phyloP scores from a whole-genome alignment of 371 early-diverging fungal genomes.

The Lichtheimia corymbifera region DNA sequence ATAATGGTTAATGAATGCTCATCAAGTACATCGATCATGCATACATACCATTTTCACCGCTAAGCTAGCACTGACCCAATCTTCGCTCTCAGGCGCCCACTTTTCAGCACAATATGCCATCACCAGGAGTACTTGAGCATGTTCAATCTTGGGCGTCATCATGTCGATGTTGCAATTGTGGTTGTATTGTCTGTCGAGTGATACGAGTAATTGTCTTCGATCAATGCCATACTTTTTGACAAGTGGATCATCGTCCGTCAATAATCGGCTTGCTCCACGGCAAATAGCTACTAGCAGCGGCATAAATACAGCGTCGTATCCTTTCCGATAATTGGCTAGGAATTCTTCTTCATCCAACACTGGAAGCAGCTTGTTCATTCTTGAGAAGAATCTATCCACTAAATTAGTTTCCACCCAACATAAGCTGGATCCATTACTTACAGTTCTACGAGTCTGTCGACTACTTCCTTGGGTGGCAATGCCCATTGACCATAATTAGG shows the following conservation, averaged over 20 bases:
- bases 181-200: background rate
- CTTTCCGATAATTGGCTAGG: conserved; percentile 20
- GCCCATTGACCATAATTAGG: conserved; percentile 20
- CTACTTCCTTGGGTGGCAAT: conserved; percentile 32
- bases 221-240: conserved; percentile 25
- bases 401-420: background rate
- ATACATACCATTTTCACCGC: conserved; percentile 41
- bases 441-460: conserved; percentile 27
- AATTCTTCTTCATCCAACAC: conserved; percentile 42
- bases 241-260: conserved; percentile 23
- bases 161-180: conserved; percentile 24
- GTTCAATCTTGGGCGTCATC: conserved; percentile 29
- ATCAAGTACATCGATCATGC: background rate
- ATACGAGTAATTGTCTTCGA: conserved; percentile 13
- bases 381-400: conserved; percentile 25
- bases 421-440: conserved; percentile 8
- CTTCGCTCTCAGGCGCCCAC: conserved; percentile 33
- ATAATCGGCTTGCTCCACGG: conserved; percentile 21
- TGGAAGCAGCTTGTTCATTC: conserved; percentile 30
- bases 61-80: conserved; percentile 41
- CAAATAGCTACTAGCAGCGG: conserved; percentile 25
- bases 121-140: conserved; percentile 33
- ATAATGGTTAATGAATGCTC: background rate
- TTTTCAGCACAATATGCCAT: conserved; percentile 20
- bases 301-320: conserved; percentile 1